Conservation (phyloP, 148 eudicot genomes). For the Heliosperma pusillum region DNA sequence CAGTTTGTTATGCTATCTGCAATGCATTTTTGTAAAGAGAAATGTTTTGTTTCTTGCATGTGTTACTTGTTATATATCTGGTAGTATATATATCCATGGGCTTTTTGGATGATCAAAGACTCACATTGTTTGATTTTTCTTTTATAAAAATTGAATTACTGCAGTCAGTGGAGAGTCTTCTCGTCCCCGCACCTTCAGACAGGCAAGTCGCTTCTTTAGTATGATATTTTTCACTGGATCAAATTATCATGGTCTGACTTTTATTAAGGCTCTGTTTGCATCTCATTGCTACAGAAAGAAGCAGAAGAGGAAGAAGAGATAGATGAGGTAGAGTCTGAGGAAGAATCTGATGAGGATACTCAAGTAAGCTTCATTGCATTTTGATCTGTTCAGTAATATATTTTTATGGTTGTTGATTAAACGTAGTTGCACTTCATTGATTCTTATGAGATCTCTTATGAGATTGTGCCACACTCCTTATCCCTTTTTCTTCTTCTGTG, state of each 20-base stretch:
- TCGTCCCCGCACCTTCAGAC: slow-evolving; percentile 81
- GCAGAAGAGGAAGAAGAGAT: slow-evolving; percentile 50
- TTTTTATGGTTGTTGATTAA: not conserved
- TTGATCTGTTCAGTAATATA: not conserved
- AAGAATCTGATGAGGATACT: slow-evolving; percentile 72
- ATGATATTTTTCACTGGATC: slow-evolving; percentile 1
- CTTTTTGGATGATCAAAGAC: not conserved
- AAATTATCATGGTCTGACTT: not conserved
- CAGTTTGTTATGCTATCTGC: too few relatives aligned
- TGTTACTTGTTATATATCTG: not conserved
- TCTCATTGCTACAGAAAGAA: slow-evolving; percentile 36
- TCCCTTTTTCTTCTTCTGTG: slow-evolving; percentile 18
- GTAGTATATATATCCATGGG: not conserved
- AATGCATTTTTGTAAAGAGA: too few relatives aligned
- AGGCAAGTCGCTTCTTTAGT: slow-evolving; percentile 29
- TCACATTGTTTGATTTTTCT: not conserved
- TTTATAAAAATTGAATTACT: slow-evolving; percentile 9
- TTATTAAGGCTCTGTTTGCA: not conserved
- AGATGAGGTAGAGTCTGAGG: slow-evolving; percentile 47
- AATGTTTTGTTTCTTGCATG: too few relatives aligned
- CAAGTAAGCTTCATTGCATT: slow-evolving; percentile 26
- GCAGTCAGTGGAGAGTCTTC: slow-evolving; percentile 68
- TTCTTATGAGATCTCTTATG: slow-evolving; percentile 10
- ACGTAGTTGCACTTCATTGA: not conserved
- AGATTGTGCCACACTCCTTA: not conserved